Percentiles rank a stretch among this genome's conserved stretches.
phyloP scores from a whole-genome alignment of 805 yeast species.

The Suhomyces xylopsoci region DNA sequence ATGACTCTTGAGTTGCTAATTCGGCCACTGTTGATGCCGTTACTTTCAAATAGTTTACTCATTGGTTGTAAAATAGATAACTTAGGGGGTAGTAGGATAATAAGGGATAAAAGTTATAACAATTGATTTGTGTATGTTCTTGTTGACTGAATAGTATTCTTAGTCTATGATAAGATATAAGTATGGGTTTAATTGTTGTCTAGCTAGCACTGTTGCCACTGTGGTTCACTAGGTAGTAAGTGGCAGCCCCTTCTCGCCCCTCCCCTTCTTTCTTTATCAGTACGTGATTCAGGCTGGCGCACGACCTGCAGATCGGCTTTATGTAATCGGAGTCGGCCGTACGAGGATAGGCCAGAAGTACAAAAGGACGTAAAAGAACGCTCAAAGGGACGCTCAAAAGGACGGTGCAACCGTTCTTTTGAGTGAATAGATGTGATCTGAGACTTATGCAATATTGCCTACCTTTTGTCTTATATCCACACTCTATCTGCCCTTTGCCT shows the following conservation, averaged over 20 bases:
- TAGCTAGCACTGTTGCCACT: neutral
- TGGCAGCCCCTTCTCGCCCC: neutral
- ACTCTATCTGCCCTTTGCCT: no score
- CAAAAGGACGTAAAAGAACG: no score
- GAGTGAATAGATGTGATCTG: no score
- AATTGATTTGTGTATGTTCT: neutral
- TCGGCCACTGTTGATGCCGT: neutral
- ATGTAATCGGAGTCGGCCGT: neutral
- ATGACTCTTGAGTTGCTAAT: conserved; percentile 10
- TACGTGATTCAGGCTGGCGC: neutral
- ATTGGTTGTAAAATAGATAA: neutral
- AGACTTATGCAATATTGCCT: no score
- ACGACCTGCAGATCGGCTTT: neutral
- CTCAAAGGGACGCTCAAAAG: no score
- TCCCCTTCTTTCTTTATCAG: conserved; percentile 2
- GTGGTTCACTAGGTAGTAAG: neutral
- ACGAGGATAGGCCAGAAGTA: neutral
- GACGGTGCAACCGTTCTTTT: no score
- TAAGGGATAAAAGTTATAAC: neutral
- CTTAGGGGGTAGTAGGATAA: neutral
- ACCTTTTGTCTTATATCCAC: no score
- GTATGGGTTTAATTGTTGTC: neutral
- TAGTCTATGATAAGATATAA: no score
- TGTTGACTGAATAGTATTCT: neutral
- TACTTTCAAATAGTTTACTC: neutral